Percentiles rank a stretch among this genome's conserved stretches.
Conservation (phyloP, 2,329 filamentous ascomycete genomes). For the Cryphonectria carpinicola region DNA sequence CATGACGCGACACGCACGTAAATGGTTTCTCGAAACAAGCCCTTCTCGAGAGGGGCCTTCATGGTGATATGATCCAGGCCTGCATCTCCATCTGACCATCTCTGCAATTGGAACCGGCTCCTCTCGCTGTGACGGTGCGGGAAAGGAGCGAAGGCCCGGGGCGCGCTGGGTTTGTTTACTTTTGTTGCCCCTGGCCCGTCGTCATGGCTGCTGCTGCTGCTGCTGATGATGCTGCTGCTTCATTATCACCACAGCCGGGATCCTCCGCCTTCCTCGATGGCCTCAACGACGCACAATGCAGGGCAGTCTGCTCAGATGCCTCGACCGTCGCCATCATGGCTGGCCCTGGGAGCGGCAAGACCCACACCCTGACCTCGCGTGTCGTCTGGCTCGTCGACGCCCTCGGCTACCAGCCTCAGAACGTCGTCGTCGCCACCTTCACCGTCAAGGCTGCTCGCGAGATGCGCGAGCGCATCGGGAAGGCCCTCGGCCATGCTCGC, state of each 20-base stretch:
- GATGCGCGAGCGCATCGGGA: conserved; percentile 87
- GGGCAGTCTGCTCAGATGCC: conserved; percentile 57
- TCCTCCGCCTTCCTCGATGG: conserved; percentile 47
- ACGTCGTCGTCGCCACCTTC: conserved; percentile 94
- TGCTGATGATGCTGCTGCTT: not conserved
- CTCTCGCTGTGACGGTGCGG: too few species aligned
- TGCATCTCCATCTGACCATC: conserved; percentile 20
- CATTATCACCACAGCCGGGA: conserved; percentile 17
- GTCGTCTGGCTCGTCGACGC: conserved; percentile 85
- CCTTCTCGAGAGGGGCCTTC: not conserved
- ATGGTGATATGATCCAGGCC: not conserved
- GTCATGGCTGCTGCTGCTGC: conserved; percentile 20
- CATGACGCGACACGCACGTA: not conserved
- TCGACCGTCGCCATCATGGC: conserved; percentile 68
- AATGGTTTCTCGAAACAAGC: not conserved
- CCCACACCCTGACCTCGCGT: conserved; percentile 89
- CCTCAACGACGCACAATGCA: conserved; percentile 59
- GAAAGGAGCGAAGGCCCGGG: too few species aligned
- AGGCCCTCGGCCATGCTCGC: conserved; percentile 75
- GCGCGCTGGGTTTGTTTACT: conserved; percentile 17
- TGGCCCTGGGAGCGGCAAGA: conserved; percentile 80
- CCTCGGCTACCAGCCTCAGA: conserved; percentile 74
- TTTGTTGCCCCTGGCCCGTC: not conserved
- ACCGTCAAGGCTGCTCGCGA: conserved; percentile 93
- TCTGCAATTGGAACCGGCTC: not conserved